phyloP scores from a whole-genome alignment of 768 basidiomycete genomes.

The Favolaschia claudopus region DNA sequence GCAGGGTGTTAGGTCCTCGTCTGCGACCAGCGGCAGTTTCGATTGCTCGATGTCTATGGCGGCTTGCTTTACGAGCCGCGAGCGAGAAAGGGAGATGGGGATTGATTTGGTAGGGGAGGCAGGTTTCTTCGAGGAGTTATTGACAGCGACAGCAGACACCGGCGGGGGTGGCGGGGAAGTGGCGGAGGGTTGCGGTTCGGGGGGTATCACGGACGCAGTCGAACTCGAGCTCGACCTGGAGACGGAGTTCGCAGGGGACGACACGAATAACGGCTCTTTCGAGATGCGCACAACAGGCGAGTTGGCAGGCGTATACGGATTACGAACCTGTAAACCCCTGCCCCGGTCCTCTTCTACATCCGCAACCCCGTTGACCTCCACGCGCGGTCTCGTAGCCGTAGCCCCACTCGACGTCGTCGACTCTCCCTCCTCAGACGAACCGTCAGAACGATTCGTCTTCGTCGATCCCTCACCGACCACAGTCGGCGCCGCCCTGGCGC shows the following conservation, averaged over 20 bases:
- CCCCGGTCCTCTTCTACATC: slow-evolving; percentile 28
- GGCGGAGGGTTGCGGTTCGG: slow-evolving; percentile 29
- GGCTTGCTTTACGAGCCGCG: background rate
- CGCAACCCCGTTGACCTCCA: slow-evolving; percentile 32
- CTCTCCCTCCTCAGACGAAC: background rate
- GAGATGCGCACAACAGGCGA: slow-evolving; percentile 56
- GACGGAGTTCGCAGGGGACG: slow-evolving; percentile 11
- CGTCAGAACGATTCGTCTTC: background rate
- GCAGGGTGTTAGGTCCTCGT: background rate
- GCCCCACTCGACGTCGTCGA: slow-evolving; percentile 21
- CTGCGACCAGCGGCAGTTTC: background rate
- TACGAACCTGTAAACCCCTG: slow-evolving; percentile 30
- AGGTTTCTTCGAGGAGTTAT: background rate
- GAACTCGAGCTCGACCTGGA: slow-evolving; percentile 5
- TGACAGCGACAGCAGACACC: background rate
- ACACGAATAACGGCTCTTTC: slow-evolving; percentile 34
- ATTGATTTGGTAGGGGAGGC: slow-evolving; percentile 21
- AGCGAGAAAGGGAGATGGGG: slow-evolving; percentile 13
- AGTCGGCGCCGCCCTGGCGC: slow-evolving; percentile 46
- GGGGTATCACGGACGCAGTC: slow-evolving; percentile 22
- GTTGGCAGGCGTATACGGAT: slow-evolving; percentile 67
- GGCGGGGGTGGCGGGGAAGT: slow-evolving; percentile 19
- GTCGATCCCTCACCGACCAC: slow-evolving; percentile 40
- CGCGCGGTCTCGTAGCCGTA: slow-evolving; percentile 18
- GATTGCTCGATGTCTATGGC: background rate